Evolutionary conservation across 805 yeast genomes (phyloP), one percentile per base, ranked within the genome.

Genomic region (Candida corydali): DNA sequence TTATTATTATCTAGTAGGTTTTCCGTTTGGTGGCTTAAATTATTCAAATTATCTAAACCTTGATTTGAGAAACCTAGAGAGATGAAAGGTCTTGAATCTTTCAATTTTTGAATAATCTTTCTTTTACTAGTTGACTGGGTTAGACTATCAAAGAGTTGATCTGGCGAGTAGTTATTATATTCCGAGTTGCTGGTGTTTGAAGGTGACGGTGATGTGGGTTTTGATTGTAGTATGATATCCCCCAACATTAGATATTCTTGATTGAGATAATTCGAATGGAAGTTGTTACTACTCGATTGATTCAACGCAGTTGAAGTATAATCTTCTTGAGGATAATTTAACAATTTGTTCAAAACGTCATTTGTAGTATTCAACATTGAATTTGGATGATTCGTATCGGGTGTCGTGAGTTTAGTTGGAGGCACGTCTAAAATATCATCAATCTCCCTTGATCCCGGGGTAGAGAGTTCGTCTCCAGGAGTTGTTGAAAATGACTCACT

Each of bases 211-310:
- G 50, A 65, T 34, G 59, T 46, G 37, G 63, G 71, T 47, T 54
- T 75, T 52, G 65, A 58, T 27, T 60, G 57, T 17, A 59, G 43
- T 5, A 75, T 44, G 5, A 67, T 70, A 49, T 75, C 78, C 5
- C 76, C 73, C 48, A 75, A 62, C 63, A 65, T 64, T 32, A 72
- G 56, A 50, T 75, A 76, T 43, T 72, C 75, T 41, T 72, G 72
- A 50, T 73, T 73, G 41, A 69, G 60, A 37, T 70, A 70, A 47
- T 65, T 71, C 11, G 76, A 69, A 47, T 55, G 59, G 52, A 68
- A 43, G 34, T 38, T 28, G 17, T 14, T 28, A 22, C 33, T 35
- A 25, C 17, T 30, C 10, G 25, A 19, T 14, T 14, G 10, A 12
- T 10, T 25, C 5, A 19, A 19, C 4, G 29, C 17, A 15, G n/a